Conservation (phyloP, 352 stramenopile genomes). For the Pythium scleroteichum region DNA sequence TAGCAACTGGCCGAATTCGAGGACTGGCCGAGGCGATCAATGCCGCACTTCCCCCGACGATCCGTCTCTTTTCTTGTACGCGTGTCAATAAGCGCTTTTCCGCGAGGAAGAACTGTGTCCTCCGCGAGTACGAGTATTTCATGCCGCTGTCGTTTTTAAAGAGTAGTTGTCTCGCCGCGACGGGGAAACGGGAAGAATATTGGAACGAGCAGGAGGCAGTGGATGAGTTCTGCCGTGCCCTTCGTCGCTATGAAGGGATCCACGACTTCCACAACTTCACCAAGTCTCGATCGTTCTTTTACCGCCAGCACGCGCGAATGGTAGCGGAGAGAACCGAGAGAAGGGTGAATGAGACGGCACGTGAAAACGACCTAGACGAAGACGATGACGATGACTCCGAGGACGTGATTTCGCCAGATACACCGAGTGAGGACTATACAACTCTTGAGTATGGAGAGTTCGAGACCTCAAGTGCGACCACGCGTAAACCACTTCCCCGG, state of each 20-base stretch:
- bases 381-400: slow-evolving; percentile 12
- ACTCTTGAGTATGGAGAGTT: slow-evolving; percentile 29
- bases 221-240: slow-evolving; percentile 44
- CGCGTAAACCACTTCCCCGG: slow-evolving; percentile 58
- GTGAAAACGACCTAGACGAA: slow-evolving; percentile 22
- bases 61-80: slow-evolving; percentile 88
- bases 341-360: slow-evolving; percentile 8
- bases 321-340: slow-evolving; percentile 23
- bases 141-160: slow-evolving; percentile 80
- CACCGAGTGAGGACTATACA: slow-evolving; percentile 4
- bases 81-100: slow-evolving; percentile 90
- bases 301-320: slow-evolving; percentile 59
- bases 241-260: slow-evolving; percentile 81
- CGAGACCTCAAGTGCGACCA: slow-evolving; percentile 36
- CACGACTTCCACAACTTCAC: slow-evolving; percentile 93
- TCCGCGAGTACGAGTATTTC: slow-evolving; percentile 92
- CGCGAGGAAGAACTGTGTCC: slow-evolving; percentile 83
- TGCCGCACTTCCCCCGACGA: slow-evolving; percentile 63
- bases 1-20: slow-evolving; percentile 48
- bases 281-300: slow-evolving; percentile 76
- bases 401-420: too few relatives aligned
- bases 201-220: slow-evolving; percentile 47
- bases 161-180: slow-evolving; percentile 35
- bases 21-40: slow-evolving; percentile 78
- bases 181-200: background rate